Percentiles rank a stretch among this genome's conserved stretches.
These are phyloP conservation scores for Crotalaria pallida DNA, from an alignment of 306 rosid species.

Conservation along the genomic window DNA sequence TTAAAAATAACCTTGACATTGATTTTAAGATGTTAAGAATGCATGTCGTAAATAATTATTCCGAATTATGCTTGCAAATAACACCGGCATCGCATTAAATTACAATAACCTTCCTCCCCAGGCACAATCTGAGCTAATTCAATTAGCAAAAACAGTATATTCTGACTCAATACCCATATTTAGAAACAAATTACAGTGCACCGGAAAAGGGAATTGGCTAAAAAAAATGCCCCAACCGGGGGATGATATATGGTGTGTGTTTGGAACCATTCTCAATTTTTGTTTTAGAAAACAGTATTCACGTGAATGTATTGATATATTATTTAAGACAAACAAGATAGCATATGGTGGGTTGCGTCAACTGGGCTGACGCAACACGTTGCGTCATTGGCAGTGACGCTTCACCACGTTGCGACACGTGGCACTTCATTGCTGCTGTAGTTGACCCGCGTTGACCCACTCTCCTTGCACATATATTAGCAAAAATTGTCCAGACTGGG, in stretches of 20 bases:
- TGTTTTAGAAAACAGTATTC: not conserved
- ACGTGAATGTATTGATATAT: not conserved
- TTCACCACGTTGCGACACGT: too few relatives aligned
- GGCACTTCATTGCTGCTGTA: too few relatives aligned
- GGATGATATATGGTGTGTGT: not conserved
- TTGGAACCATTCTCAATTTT: not conserved
- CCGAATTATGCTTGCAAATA: not conserved
- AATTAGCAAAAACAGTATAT: not conserved
- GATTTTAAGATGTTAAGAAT: not conserved
- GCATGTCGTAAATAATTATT: not conserved
- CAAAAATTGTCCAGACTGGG: too few relatives aligned
- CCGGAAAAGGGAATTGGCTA: not conserved
- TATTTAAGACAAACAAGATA: not conserved
- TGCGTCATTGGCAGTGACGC: too few relatives aligned
- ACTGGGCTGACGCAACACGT: too few relatives aligned
- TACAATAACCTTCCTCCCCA: not conserved
- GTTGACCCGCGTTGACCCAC: too few relatives aligned
- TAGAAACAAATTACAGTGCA: not conserved
- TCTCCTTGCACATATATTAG: too few relatives aligned
- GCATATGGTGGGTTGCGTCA: too few relatives aligned
- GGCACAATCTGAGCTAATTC: not conserved
- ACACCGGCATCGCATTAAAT: not conserved
- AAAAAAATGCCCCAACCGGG: not conserved
- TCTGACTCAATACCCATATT: not conserved
- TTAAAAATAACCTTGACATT: not conserved